A percentile compares a stretch with the other conserved stretches of the same genome.
Evolutionary conservation across 2,329 filamentous ascomycete genomes (phyloP).

Genomic region (Alternaria sp.): DNA sequence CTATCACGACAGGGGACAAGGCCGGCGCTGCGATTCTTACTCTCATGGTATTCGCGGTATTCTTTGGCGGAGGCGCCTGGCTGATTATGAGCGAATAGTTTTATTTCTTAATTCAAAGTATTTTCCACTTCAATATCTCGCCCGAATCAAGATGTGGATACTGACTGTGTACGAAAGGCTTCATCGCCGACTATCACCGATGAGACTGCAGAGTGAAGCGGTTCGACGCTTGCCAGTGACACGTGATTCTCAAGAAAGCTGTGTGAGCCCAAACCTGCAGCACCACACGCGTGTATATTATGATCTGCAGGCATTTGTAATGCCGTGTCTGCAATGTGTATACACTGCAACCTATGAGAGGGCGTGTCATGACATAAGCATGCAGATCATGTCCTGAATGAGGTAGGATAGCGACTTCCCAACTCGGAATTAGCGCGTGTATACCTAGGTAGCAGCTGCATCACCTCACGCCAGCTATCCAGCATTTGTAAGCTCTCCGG

Average conservation of each 20-base stretch:
- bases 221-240: background rate
- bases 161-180: background rate
- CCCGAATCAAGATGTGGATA: no score
- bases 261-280: background rate
- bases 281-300: background rate
- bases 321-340: background rate
- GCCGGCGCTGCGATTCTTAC: constrained; percentile 73
- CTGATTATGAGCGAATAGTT: constrained; percentile 47
- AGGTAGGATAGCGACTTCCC: background rate
- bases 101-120: background rate
- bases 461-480: background rate
- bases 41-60: constrained; percentile 58
- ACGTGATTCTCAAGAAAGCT: background rate
- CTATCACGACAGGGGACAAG: constrained; percentile 65
- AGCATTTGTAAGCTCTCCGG: constrained; percentile 8
- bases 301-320: constrained; percentile 1
- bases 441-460: background rate
- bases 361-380: background rate
- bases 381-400: constrained; percentile 1
- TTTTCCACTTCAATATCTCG: no score
- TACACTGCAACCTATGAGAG: background rate
- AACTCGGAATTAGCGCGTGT: background rate
- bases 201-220: background rate
- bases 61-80: constrained; percentile 62
- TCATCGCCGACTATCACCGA: background rate